Base-by-base conservation (phyloP, 345 rosid genomes). In the Diplotaxis tenuifolia region DNA sequence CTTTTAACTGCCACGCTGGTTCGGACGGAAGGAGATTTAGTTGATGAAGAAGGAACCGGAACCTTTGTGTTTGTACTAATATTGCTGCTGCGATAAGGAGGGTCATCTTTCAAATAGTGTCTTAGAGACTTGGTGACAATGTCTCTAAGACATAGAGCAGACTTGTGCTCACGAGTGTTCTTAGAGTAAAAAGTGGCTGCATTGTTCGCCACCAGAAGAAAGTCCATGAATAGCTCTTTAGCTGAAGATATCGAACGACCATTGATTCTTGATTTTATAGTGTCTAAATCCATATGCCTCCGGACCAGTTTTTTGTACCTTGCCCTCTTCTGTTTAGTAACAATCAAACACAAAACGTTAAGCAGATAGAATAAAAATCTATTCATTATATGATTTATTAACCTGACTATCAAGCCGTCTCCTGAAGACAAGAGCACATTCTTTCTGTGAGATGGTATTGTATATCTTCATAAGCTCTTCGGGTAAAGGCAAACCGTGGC, bases 371-470 rank as follows among this genome's bases (percentile, higher is more conserved):
- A 31, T 0, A 15, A 56, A n/a, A 8, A 18, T 40, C 23, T n/a
- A 19, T 18, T 60, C 29, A 11, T 54, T 22, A 27, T n/a, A 31
- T 74, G 67, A 16, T 61, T 3, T 23, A 68, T 59, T 23, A 79
- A 93, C 98, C 97, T 93, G 97, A 79, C 96, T 85, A 79, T 93
- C 95, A 59, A 88, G 92, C 22, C 91, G 83, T 15, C 82, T 81
- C 6, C 83, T 81, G 42, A 93, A 93, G 65, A 86, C 86, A 9
- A 67, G 68, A 45, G 91, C 91, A 31, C 91, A 82, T 55, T 84
- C 84, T 29, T 89, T 81, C 67, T 82, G 84, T 0, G 79, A 71
- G 1, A 93, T 73, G 42, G 81, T 68, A 72, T 80, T 76, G 20
- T 83, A 88, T 74, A 88, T 80, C 73, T 78, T 66, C 80, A 75